Conservation (phyloP, 2,329 filamentous ascomycete species). For the Polychaeton citri region DNA sequence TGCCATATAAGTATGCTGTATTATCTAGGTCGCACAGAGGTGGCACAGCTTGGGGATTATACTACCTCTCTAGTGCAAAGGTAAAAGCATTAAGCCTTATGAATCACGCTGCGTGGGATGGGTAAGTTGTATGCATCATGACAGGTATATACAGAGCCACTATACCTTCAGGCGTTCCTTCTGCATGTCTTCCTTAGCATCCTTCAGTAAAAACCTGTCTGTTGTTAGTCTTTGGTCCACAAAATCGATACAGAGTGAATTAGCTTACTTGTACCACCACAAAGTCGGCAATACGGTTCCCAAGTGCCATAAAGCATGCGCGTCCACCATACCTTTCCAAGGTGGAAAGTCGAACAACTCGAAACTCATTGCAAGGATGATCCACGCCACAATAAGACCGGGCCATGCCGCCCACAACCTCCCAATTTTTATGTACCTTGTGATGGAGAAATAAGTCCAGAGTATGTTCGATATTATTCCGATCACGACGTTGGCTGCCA, state of each 20-base stretch:
- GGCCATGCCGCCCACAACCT: constrained; percentile 79
- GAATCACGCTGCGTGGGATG: neutral
- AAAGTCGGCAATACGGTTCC: constrained; percentile 79
- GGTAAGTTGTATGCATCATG: neutral
- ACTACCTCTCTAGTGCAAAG: no score
- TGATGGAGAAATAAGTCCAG: constrained; percentile 75
- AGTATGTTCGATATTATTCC: constrained; percentile 69
- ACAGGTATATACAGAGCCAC: neutral
- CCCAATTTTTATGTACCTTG: constrained; percentile 56
- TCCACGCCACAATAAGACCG: constrained; percentile 79
- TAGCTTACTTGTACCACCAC: constrained; percentile 85
- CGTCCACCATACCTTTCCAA: constrained; percentile 68
- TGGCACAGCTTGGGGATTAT: no score
- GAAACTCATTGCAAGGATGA: constrained; percentile 86
- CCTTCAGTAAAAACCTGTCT: constrained; percentile 68
- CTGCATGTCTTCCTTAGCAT: constrained; percentile 70
- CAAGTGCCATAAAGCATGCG: constrained; percentile 90
- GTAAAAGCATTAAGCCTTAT: neutral
- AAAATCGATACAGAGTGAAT: constrained; percentile 2
- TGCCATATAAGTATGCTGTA: no score
- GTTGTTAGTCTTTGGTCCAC: constrained; percentile 5
- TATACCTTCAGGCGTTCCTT: constrained; percentile 59
- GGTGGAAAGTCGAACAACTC: constrained; percentile 92
- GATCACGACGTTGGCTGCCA: constrained; percentile 79
- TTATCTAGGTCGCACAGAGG: no score